phyloP scores from a whole-genome alignment of 2,329 filamentous ascomycete species.

The Periglandula ipomoeae region DNA sequence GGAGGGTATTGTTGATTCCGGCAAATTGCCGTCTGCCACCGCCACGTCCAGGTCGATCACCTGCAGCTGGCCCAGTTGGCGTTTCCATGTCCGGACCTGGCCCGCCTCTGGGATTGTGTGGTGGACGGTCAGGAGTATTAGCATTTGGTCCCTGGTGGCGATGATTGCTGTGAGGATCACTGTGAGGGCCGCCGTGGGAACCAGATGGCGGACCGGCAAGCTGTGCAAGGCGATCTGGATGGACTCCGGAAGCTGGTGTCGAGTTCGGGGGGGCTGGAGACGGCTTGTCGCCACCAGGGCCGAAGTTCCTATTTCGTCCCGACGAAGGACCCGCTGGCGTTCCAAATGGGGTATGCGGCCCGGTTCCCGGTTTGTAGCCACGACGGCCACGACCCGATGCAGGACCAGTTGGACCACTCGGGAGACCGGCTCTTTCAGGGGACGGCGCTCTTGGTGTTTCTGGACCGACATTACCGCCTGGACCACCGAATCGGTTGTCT shows the following conservation, averaged over 20 bases:
- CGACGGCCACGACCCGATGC: constrained; percentile 39
- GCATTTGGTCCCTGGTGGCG: constrained; percentile 17
- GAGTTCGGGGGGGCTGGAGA: constrained; percentile 17
- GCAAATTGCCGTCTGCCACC: constrained; percentile 45
- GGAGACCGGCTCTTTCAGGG: constrained; percentile 36
- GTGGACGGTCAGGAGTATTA: constrained; percentile 16
- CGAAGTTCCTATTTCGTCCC: constrained; percentile 34
- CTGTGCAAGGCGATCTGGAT: constrained; percentile 42
- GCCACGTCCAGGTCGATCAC: constrained; percentile 25
- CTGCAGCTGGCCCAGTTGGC: constrained; percentile 26
- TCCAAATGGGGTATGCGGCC: constrained; percentile 20
- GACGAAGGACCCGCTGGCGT: constrained; percentile 21
- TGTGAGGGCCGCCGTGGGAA: constrained; percentile 21
- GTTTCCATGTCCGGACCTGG: constrained; percentile 19
- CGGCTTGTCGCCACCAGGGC: constrained; percentile 15
- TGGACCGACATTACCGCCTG: constrained; percentile 16
- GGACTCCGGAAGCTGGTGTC: constrained; percentile 26
- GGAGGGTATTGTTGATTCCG: constrained; percentile 50
- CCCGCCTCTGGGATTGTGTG: constrained; percentile 12
- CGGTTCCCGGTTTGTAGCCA: constrained; percentile 28
- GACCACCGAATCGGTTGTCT: constrained; percentile 34
- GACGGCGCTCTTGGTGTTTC: constrained; percentile 34
- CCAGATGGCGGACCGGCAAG: constrained; percentile 25
- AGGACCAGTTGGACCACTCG: constrained; percentile 46
- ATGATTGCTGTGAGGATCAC: constrained; percentile 19